phyloP scores from a whole-genome alignment of 169 alveolate genomes.

The Plasmodium yoelii region DNA sequence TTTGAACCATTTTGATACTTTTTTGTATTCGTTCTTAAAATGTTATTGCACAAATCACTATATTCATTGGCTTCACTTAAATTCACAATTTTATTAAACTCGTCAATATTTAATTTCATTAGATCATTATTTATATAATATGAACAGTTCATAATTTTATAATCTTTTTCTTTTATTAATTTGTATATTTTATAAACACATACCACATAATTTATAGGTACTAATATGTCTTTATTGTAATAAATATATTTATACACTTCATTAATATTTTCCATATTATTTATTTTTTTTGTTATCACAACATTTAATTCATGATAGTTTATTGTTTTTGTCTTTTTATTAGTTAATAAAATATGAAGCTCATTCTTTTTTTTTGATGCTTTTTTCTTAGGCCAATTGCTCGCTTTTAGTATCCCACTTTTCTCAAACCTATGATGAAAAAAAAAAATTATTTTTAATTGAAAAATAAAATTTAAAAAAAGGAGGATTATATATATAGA shows the following conservation, averaged over 20 bases:
- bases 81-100: slow-evolving; percentile 15
- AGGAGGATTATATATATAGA: background rate
- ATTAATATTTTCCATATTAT: slow-evolving; percentile 44
- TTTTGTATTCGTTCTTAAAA: background rate
- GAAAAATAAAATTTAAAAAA: background rate
- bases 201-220: slow-evolving; percentile 68
- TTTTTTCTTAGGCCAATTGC: slow-evolving; percentile 71
- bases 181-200: slow-evolving; percentile 67
- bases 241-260: slow-evolving; percentile 71
- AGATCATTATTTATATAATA: slow-evolving; percentile 28
- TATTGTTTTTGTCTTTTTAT: slow-evolving; percentile 25
- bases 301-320: slow-evolving; percentile 56
- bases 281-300: slow-evolving; percentile 49
- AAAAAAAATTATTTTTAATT: slow-evolving; percentile 1
- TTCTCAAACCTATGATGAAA: slow-evolving; percentile 18
- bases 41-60: slow-evolving; percentile 8
- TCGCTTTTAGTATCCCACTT: slow-evolving; percentile 41
- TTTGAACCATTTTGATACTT: background rate
- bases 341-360: slow-evolving; percentile 16
- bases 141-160: slow-evolving; percentile 22
- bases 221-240: slow-evolving; percentile 63
- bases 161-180: slow-evolving; percentile 39
- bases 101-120: slow-evolving; percentile 19
- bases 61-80: slow-evolving; percentile 23
- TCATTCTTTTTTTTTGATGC: slow-evolving; percentile 64